Evolutionary conservation across 176 grass and related monocot species (phyloP), one percentile per base, ranked within the genome.

Genomic region (Guadua angustifolia): DNA sequence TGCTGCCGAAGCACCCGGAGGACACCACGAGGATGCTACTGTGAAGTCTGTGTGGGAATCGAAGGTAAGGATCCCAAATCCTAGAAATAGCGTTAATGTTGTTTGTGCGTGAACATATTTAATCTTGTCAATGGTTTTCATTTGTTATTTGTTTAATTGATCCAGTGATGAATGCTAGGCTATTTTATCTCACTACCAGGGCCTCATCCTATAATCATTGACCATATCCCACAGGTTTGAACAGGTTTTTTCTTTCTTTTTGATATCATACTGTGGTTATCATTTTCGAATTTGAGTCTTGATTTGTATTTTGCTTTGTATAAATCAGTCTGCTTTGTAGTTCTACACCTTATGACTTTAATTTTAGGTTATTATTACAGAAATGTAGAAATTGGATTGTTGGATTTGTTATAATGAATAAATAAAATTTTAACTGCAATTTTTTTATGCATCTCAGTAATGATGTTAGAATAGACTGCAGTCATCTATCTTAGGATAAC

Each of bases 171-270:
- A n/a, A n/a, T n/a, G n/a, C n/a, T n/a, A n/a, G n/a, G n/a, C n/a
- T n/a, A n/a, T n/a, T n/a, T n/a, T n/a, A n/a, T n/a, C n/a, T n/a
- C n/a, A n/a, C n/a, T n/a, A n/a, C n/a, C n/a, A n/a, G n/a, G n/a
- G n/a, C n/a, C n/a, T n/a, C n/a, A n/a, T n/a, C n/a, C n/a, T n/a
- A n/a, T n/a, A n/a, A n/a, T n/a, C n/a, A n/a, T n/a, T n/a, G n/a
- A n/a, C n/a, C n/a, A n/a, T n/a, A n/a, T n/a, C n/a, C n/a, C n/a
- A n/a, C n/a, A n/a, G n/a, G n/a, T 93, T 92, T 85, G 89, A 91
- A 74, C 95, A 98, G 95, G 93, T 97, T 78, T 82, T 94, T 40
- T 80, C 69, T 44, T 86, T 79, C 56, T 14, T 88, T 72, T 82
- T 35, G 42, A 55, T 63, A 73, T 16, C 44, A 86, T 40, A 19